Evolutionary conservation across 1,284 basidiomycete species (phyloP).

Genomic region (Naganishia sp.): DNA sequence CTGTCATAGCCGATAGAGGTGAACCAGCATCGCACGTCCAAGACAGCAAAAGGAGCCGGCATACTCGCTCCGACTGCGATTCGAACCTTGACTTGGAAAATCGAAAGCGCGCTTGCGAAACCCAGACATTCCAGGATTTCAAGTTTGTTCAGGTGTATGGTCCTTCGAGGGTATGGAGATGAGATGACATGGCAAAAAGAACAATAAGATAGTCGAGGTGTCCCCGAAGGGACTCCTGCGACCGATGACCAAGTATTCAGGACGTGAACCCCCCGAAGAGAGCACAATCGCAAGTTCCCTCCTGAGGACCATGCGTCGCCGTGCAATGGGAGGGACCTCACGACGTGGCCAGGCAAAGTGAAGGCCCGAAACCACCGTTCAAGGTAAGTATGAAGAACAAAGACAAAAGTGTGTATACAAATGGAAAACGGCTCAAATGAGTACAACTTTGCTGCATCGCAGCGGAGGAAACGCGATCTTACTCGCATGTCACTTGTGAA

Average conservation of each 20-base stretch:
- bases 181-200: background rate
- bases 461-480: too few relatives aligned
- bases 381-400: slow-evolving; percentile 28
- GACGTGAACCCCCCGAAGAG: slow-evolving; percentile 29
- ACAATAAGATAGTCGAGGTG: slow-evolving; percentile 26
- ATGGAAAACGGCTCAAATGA: background rate
- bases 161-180: background rate
- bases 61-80: background rate
- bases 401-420: too few relatives aligned
- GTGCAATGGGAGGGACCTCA: slow-evolving; percentile 31
- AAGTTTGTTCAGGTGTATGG: too few relatives aligned
- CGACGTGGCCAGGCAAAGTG: slow-evolving; percentile 29
- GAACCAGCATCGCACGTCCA: too few relatives aligned
- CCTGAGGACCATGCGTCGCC: slow-evolving; percentile 29
- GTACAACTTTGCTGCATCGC: too few relatives aligned
- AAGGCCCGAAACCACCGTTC: slow-evolving; percentile 28
- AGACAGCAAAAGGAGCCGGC: background rate
- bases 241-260: slow-evolving; percentile 31
- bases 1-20: too few relatives aligned
- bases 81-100: background rate
- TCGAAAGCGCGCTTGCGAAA: background rate
- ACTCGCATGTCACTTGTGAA: too few relatives aligned
- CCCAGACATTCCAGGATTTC: too few relatives aligned
- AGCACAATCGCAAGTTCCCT: slow-evolving; percentile 30
- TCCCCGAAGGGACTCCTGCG: slow-evolving; percentile 32